A percentile compares a stretch with the other conserved stretches of the same genome.
phyloP scores from a whole-genome alignment of 305 asterid species.

The Fraxinus baroniana region DNA sequence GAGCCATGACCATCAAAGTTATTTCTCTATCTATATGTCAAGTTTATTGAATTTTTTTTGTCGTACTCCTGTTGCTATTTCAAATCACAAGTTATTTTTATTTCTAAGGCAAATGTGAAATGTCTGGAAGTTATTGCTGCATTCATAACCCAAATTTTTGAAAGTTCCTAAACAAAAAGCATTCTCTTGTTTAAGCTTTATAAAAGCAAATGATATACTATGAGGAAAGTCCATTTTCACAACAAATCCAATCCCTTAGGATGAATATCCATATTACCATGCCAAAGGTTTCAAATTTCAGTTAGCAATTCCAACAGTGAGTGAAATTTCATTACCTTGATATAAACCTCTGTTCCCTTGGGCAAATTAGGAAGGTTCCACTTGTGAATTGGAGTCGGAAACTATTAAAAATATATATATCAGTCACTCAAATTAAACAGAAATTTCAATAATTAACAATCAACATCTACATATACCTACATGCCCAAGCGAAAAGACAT shows the following conservation, averaged over 20 bases:
- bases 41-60: not conserved
- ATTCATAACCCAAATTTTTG: not conserved
- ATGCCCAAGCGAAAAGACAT: slow-evolving; percentile 70
- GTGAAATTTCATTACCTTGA: slow-evolving; percentile 56
- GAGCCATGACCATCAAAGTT: not conserved
- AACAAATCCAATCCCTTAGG: not conserved
- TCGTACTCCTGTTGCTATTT: not conserved
- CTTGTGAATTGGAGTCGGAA: slow-evolving; percentile 90
- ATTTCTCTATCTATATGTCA: not conserved
- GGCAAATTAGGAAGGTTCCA: slow-evolving; percentile 98
- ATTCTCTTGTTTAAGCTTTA: not conserved
- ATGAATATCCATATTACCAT: not conserved
- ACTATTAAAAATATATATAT: slow-evolving; percentile 33
- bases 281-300: slow-evolving; percentile 6
- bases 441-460: not conserved
- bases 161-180: not conserved
- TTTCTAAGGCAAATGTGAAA: not conserved
- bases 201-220: not conserved
- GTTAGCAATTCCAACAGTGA: not conserved
- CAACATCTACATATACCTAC: slow-evolving; percentile 35
- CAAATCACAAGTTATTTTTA: not conserved
- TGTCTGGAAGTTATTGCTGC: not conserved
- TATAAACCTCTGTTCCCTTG: slow-evolving; percentile 69
- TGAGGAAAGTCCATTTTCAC: not conserved
- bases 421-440: not conserved